phyloP scores from a whole-genome alignment of 768 basidiomycete species.

The Hortiboletus campestris region DNA sequence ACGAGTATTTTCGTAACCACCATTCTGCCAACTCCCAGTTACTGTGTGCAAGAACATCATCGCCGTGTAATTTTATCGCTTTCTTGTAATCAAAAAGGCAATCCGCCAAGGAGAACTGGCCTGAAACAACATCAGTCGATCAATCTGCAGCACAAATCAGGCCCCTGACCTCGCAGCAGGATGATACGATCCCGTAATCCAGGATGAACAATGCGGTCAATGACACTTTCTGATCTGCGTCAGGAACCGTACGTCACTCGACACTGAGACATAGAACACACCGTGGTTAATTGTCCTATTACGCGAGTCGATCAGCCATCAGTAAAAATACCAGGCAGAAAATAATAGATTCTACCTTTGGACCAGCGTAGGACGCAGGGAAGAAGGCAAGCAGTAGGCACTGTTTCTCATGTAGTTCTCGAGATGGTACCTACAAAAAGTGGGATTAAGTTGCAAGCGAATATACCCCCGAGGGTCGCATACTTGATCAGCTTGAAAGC shows the following conservation, averaged over 20 bases:
- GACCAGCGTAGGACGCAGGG: conserved; percentile 82
- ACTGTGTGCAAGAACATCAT: conserved; percentile 84
- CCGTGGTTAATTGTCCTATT: conserved; percentile 81
- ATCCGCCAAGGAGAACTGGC: conserved; percentile 76
- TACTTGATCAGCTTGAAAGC: conserved; percentile 82
- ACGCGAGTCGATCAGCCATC: conserved; percentile 3
- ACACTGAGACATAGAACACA: conserved; percentile 30
- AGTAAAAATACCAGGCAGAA: not conserved
- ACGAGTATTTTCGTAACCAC: conserved; percentile 86
- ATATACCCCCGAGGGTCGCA: conserved; percentile 19
- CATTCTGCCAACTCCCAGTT: conserved; percentile 89
- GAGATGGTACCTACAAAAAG: conserved; percentile 72
- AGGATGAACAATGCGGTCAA: conserved; percentile 87
- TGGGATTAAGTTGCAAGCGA: not conserved
- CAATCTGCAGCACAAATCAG: conserved; percentile 18
- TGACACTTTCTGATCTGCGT: conserved; percentile 67
- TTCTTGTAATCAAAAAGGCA: conserved; percentile 71
- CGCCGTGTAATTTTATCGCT: conserved; percentile 77
- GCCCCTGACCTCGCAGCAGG: conserved; percentile 62
- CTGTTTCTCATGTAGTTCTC: conserved; percentile 87
- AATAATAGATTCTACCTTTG: conserved; percentile 54
- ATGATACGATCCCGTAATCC: conserved; percentile 91
- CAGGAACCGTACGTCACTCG: conserved; percentile 5
- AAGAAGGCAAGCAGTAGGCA: conserved; percentile 84
- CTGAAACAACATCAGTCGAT: conserved; percentile 36